These are phyloP conservation scores for Daldinia sp. DNA, from an alignment of 2,329 filamentous ascomycete species.

Conservation along the genomic window DNA sequence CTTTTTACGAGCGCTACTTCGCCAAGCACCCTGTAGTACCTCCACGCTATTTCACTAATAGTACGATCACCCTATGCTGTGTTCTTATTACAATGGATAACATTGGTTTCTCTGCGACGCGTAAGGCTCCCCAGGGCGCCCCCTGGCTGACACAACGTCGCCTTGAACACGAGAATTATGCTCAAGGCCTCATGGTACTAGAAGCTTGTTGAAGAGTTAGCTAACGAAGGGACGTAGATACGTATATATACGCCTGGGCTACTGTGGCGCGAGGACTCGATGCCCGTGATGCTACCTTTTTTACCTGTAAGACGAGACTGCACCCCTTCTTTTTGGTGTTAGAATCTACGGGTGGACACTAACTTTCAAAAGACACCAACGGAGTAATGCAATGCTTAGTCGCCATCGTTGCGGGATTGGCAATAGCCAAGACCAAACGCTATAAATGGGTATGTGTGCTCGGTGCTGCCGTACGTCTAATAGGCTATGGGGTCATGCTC, in stretches of 20 bases:
- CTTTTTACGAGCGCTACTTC: constrained; percentile 56
- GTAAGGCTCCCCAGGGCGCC: constrained; percentile 16
- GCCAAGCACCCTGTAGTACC: constrained; percentile 57
- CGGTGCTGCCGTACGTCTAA: constrained; percentile 52
- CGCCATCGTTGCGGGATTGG: constrained; percentile 51
- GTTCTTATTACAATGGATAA: constrained; percentile 53
- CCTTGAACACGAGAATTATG: not conserved
- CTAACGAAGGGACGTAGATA: constrained; percentile 12
- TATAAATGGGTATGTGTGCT: constrained; percentile 58
- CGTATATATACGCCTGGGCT: constrained; percentile 54
- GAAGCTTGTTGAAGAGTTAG: not conserved
- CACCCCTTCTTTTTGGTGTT: not conserved
- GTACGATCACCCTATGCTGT: constrained; percentile 53
- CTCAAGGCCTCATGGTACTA: not conserved
- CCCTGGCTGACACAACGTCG: not conserved
- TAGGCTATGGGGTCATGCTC: constrained; percentile 61
- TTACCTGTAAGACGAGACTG: constrained; percentile 39
- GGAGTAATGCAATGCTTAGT: constrained; percentile 54
- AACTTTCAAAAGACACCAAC: constrained; percentile 38
- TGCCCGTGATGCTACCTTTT: constrained; percentile 53
- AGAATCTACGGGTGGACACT: constrained; percentile 1
- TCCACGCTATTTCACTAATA: constrained; percentile 53
- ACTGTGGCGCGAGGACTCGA: constrained; percentile 53
- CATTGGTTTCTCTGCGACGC: constrained; percentile 50
- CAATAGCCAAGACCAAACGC: constrained; percentile 53